Evolutionary conservation across 768 basidiomycete genomes (phyloP), one percentile per base, ranked within the genome.

Genomic region (Mycena sanguinolenta): DNA sequence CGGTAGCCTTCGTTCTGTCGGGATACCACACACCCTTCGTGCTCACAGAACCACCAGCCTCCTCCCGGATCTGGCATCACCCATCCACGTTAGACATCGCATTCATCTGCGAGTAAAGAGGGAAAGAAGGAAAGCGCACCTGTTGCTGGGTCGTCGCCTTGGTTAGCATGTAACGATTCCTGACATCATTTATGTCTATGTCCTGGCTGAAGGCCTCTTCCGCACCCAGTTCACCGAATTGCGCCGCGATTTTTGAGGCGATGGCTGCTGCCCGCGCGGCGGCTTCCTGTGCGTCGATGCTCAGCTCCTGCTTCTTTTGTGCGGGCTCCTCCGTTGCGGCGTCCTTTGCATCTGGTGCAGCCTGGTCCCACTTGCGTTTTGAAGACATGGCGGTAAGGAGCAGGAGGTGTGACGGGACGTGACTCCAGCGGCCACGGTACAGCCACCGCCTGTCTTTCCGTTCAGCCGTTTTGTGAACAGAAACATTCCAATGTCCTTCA

Each of bases 21-120:
- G 97, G 97, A 76, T 98, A 96, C 97, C 97, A 99, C 5, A 92
- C 86, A 25, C 97, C 97, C 83, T 96, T 96, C 28, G 97, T 98
- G 64, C 92, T 91, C 39, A 98, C 92, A 1, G 94, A 93, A 3
- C 95, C 96, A 55, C 97, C 97, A 0, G 97, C 98, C 57, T 98
- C 92, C 65, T 94, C 92, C 70, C 95, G 86, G 73, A 99, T 95
- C 97, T 98, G 78, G 10, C 1, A 42, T 9, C 16, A 10, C n/a
- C n/a, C n/a, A n/a, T n/a, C n/a, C 4, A 27, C 23, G 28, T 65
- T n/a, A 44, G 61, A 58, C 32, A 65, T 23, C n/a, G 21, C 28
- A 27, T 6, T 44, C 19, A 28, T 27, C 1, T 1, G 13, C 14
- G 27, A 4, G 13, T 17, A n/a, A n/a, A n/a, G n/a, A 50, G 55